Base-by-base conservation (phyloP, 2,329 filamentous ascomycete species). In the Hirsutella thompsonii region DNA sequence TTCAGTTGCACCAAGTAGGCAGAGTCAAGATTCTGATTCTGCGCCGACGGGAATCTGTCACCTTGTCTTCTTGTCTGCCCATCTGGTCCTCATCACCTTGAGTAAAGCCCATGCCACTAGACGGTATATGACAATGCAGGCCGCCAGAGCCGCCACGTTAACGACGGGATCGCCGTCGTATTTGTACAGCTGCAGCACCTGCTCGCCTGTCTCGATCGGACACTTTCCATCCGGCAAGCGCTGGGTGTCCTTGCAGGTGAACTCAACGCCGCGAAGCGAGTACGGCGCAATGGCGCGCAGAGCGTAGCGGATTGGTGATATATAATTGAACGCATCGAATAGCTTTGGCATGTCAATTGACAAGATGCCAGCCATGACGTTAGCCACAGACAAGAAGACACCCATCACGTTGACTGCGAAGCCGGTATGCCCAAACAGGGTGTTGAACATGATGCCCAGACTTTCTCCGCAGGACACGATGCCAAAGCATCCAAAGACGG, bases 371-470 rank as follows among this genome's bases (percentile, higher is more conserved):
- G 74, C 73, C 70, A 88, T 83, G 52, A 78, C 72, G 49, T 81
- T 80, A 0, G 81, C 78, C 8, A 89, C 72, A 0, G 76, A 79
- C 3, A 89, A 66, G 16, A 88, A 66, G 34, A 85, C 70, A 1
- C 73, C 78, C 47, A 81, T 85, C 42, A 85, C 60, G 49, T 84
- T 86, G 44, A 88, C 75, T 0, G 82, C 81, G 55, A 88, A 88
- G 2, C 83, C 83, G 0, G 81, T 83, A 53, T 88, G 82, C 8
- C 56, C 58, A 55, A 87, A 83, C 8, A 88, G 61, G 0, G 82
- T 87, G 61, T 86, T 86, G 66, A 88, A 88, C 62, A 86, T 77
- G 53, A 89, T 87, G 1, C 83, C 83, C 1, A 88, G 53, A 40
- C 76, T 82, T 63, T 88, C 83, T 20, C 83, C 83, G 51, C 81